These are phyloP conservation scores for Xylariaceae sp. DNA, from an alignment of 2,329 filamentous ascomycete genomes.

Conservation along the genomic window DNA sequence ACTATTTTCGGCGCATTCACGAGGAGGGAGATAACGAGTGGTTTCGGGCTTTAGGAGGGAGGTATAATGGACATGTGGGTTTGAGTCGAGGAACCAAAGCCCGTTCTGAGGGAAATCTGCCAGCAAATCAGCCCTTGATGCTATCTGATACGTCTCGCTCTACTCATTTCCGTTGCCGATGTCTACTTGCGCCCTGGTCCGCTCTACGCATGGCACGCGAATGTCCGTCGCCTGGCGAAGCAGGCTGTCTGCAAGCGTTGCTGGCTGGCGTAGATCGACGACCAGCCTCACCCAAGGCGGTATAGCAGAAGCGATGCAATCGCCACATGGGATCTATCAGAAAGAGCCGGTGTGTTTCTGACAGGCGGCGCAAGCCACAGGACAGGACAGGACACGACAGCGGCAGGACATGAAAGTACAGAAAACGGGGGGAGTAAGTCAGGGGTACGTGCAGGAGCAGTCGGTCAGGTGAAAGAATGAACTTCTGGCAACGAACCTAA, in stretches of 20 bases:
- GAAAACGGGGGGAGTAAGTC: conserved; percentile 17
- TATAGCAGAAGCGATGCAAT: conserved; percentile 11
- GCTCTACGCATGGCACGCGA: conserved; percentile 8
- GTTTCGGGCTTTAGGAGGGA: conserved; percentile 9
- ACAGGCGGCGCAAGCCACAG: conserved; percentile 22
- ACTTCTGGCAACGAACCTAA: conserved; percentile 28
- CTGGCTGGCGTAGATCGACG: conserved; percentile 14
- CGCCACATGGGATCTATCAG: conserved; percentile 27
- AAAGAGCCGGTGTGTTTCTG: conserved; percentile 30
- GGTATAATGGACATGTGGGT: conserved; percentile 4
- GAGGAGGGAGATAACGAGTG: conserved; percentile 4
- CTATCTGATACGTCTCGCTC: conserved; percentile 15
- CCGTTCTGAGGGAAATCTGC: conserved; percentile 14
- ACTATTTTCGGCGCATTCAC: conserved; percentile 8
- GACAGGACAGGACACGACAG: conserved; percentile 15
- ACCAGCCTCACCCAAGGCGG: conserved; percentile 17
- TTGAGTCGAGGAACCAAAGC: conserved; percentile 13
- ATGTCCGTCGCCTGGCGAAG: conserved; percentile 3
- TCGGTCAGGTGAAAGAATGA: conserved; percentile 29
- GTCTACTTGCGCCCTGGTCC: background rate
- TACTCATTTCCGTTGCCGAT: conserved; percentile 4
- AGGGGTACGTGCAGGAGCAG: conserved; percentile 27
- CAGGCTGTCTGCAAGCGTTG: conserved; percentile 19
- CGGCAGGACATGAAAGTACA: conserved; percentile 13
- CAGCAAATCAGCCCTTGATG: conserved; percentile 18